These are phyloP conservation scores for Neurospora tetrasperma DNA, from an alignment of 495 filamentous ascomycete genomes.

Conservation along the genomic window DNA sequence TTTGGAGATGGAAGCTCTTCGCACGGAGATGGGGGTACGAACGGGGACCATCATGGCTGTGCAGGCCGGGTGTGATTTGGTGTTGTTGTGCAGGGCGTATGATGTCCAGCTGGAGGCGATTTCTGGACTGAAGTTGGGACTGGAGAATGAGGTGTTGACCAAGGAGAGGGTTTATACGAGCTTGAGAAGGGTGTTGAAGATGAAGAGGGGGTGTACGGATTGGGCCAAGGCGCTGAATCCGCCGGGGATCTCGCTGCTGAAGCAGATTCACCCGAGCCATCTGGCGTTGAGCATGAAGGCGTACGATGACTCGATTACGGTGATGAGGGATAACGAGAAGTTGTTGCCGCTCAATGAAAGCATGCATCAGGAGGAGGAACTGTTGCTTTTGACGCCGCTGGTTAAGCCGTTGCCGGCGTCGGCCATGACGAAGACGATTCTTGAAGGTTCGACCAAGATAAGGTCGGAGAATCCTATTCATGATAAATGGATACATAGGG, in stretches of 20 bases:
- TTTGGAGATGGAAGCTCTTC: conserved; percentile 88
- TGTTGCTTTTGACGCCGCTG: conserved; percentile 72
- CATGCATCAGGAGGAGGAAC: conserved; percentile 70
- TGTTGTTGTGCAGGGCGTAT: conserved; percentile 76
- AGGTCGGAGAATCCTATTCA: conserved; percentile 36
- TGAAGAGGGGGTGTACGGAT: conserved; percentile 69
- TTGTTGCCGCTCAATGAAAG: conserved; percentile 67
- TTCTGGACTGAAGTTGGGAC: conserved; percentile 68
- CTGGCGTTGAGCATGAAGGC: conserved; percentile 67
- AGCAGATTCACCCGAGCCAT: conserved; percentile 70
- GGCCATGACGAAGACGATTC: conserved; percentile 47
- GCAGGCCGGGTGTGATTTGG: conserved; percentile 80
- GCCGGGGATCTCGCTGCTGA: conserved; percentile 57
- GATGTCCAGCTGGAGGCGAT: conserved; percentile 81
- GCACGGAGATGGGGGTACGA: conserved; percentile 84
- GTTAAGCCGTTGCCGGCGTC: conserved; percentile 81
- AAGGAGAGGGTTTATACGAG: conserved; percentile 66
- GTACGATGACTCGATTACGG: conserved; percentile 77
- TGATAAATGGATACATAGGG: conserved; percentile 43
- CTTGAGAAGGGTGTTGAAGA: conserved; percentile 55
- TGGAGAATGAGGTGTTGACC: conserved; percentile 76
- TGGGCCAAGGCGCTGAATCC: conserved; percentile 81
- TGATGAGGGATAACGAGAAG: conserved; percentile 72
- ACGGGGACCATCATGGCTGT: conserved; percentile 91
- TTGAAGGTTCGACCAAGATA: conserved; percentile 37